Evolutionary conservation across 208 protist genomes (phyloP).

Genomic region (Angomonas ambiguus): DNA sequence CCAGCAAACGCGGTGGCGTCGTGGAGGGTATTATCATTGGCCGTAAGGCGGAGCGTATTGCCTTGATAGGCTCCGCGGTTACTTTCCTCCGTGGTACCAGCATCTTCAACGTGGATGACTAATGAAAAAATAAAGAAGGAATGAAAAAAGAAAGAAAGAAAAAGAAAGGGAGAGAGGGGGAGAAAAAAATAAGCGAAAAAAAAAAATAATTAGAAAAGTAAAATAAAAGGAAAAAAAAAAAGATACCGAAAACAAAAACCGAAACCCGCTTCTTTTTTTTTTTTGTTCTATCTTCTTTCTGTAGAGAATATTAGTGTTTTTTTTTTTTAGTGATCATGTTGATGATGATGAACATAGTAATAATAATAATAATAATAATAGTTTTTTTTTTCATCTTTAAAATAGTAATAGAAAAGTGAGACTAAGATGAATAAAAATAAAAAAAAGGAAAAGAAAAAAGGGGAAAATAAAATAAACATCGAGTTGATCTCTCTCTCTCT

Average conservation of each 20-base stretch:
- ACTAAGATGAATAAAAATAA: conserved; percentile 12
- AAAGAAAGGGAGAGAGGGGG: conserved; percentile 9
- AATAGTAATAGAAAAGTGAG: conserved; percentile 3
- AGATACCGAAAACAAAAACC: background rate
- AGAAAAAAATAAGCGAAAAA: conserved; percentile 6
- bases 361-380: conserved; percentile 1
- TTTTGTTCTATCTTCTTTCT: conserved; percentile 17
- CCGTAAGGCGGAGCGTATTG: conserved; percentile 52
- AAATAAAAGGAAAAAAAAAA: conserved; percentile 6
- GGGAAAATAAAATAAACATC: conserved; percentile 24
- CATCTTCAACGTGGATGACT: conserved; percentile 56
- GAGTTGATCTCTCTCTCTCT: too few relatives aligned
- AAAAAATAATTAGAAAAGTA: background rate
- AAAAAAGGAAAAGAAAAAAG: conserved; percentile 22
- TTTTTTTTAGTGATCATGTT: background rate
- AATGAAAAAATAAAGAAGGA: conserved; percentile 10
- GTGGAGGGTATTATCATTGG: conserved; percentile 56
- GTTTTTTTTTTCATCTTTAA: conserved; percentile 15
- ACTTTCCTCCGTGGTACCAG: conserved; percentile 60
- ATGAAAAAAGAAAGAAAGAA: conserved; percentile 4
- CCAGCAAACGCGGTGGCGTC: conserved; percentile 45
- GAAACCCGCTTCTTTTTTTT: conserved; percentile 8
- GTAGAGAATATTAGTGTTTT: conserved; percentile 5
- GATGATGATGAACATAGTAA: background rate
- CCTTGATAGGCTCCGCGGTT: conserved; percentile 43